A percentile compares a stretch with the other conserved stretches of the same genome.
Conservation (phyloP, 805 yeast genomes). For the Hanseniaspora thailandica region DNA sequence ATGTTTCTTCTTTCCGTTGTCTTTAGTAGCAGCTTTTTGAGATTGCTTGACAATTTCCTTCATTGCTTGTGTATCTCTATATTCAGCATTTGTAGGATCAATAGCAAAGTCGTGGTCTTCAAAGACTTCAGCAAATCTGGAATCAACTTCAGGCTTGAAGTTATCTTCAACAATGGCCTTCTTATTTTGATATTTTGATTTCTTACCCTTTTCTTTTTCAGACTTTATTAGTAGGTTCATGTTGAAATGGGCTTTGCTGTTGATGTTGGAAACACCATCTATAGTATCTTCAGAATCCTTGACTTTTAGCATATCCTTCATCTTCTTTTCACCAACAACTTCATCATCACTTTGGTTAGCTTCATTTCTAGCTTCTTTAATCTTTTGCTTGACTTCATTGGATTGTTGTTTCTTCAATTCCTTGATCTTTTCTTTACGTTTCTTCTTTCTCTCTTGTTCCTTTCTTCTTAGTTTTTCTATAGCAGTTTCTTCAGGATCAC, state of each 20-base stretch:
- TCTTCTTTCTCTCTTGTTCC: conserved; percentile 84
- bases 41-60: conserved; percentile 68
- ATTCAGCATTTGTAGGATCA: conserved; percentile 87
- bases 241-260: conserved; percentile 52
- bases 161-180: conserved; percentile 42
- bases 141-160: conserved; percentile 69
- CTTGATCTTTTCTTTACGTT: conserved; percentile 67
- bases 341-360: conserved; percentile 31
- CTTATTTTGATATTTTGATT: conserved; percentile 35
- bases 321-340: conserved; percentile 61
- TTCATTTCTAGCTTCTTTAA: conserved; percentile 25
- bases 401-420: conserved; percentile 40
- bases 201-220: conserved; percentile 51
- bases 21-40: conserved; percentile 36
- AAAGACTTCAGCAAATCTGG: conserved; percentile 72
- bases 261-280: conserved; percentile 26
- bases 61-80: conserved; percentile 79
- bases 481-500: conserved; percentile 50
- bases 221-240: conserved; percentile 67
- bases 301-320: conserved; percentile 32
- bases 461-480: conserved; percentile 71
- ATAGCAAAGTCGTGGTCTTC: conserved; percentile 85
- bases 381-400: conserved; percentile 39
- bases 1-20: conserved; percentile 20
- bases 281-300: conserved; percentile 41